Percentiles rank a stretch among this genome's conserved stretches.
Evolutionary conservation across 2,329 filamentous ascomycete species (phyloP).

Genomic region (Proliferodiscus dingleyae): DNA sequence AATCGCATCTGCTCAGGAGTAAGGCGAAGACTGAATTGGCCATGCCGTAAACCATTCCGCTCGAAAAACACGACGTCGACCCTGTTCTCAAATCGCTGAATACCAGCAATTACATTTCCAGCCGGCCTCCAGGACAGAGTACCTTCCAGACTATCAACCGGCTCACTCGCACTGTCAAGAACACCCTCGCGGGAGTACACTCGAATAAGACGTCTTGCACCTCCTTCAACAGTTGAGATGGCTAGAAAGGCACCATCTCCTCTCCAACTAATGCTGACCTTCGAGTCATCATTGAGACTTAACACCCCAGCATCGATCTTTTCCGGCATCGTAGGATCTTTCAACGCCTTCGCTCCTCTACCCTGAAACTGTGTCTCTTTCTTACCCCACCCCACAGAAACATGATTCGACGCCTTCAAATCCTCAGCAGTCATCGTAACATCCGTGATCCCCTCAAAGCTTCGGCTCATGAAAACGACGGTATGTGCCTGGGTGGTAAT

Average conservation of each 20-base stretch:
- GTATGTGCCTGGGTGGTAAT: slow-evolving; percentile 76
- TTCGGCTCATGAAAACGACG: slow-evolving; percentile 85
- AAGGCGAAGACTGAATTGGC: slow-evolving; percentile 77
- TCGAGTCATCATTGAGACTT: slow-evolving; percentile 67
- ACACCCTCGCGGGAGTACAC: slow-evolving; percentile 88
- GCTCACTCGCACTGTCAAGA: slow-evolving; percentile 90
- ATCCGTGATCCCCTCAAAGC: slow-evolving; percentile 80
- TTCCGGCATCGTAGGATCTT: slow-evolving; percentile 92
- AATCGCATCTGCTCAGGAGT: slow-evolving; percentile 52
- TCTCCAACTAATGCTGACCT: slow-evolving; percentile 79
- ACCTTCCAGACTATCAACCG: slow-evolving; percentile 85
- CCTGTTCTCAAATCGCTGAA: slow-evolving; percentile 66
- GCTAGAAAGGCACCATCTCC: slow-evolving; percentile 91
- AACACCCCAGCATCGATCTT: slow-evolving; percentile 78
- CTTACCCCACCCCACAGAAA: slow-evolving; percentile 97
- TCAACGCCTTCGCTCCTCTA: slow-evolving; percentile 75
- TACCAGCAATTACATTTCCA: slow-evolving; percentile 84
- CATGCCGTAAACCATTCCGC: slow-evolving; percentile 93
- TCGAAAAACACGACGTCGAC: slow-evolving; percentile 92
- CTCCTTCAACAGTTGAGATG: slow-evolving; percentile 71
- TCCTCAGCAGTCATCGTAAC: slow-evolving; percentile 69
- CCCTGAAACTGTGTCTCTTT: slow-evolving; percentile 97
- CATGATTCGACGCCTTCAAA: slow-evolving; percentile 83
- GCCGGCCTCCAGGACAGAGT: slow-evolving; percentile 86
- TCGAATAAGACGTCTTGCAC: slow-evolving; percentile 70